These are phyloP conservation scores for Viridothelium virens DNA, from an alignment of 495 filamentous ascomycete species.

Conservation along the genomic window DNA sequence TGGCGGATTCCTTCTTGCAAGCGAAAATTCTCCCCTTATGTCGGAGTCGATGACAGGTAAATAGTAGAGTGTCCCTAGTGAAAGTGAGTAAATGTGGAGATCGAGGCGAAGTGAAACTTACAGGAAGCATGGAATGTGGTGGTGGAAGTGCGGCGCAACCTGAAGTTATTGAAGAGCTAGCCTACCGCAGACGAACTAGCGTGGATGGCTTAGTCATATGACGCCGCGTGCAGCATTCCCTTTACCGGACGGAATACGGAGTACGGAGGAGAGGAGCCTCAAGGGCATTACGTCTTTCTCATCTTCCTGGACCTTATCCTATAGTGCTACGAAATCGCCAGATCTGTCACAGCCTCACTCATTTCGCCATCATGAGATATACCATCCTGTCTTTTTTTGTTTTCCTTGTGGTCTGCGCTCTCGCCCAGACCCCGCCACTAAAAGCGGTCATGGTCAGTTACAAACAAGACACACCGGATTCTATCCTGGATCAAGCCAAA, in stretches of 20 bases:
- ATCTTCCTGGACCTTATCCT: constrained; percentile 2
- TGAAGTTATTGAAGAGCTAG: background rate
- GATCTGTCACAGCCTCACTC: background rate
- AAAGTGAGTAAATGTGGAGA: constrained; percentile 15
- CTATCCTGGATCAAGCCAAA: constrained; percentile 61
- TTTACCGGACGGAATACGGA: too few species aligned
- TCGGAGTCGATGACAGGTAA: too few species aligned
- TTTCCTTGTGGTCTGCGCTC: constrained; percentile 41
- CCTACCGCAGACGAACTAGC: background rate
- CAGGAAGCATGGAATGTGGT: background rate
- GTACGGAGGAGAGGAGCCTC: too few species aligned
- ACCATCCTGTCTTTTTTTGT: constrained; percentile 41
- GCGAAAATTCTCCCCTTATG: background rate
- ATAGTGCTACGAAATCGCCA: too few species aligned
- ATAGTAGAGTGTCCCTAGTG: background rate
- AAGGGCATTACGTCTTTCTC: constrained; percentile 2
- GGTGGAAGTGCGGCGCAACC: background rate
- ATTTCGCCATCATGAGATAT: constrained; percentile 48
- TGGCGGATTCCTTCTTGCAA: background rate
- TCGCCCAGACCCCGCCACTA: constrained; percentile 46
- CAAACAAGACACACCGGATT: constrained; percentile 61
- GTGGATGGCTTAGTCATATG: constrained; percentile 6
- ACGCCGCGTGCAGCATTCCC: background rate
- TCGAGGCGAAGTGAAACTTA: background rate
- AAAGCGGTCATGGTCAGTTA: constrained; percentile 76